A percentile compares a stretch with the other conserved stretches of the same genome.
These are phyloP conservation scores for Eudorina sp. DNA, from an alignment of 139 green algal genomes.

Conservation along the genomic window DNA sequence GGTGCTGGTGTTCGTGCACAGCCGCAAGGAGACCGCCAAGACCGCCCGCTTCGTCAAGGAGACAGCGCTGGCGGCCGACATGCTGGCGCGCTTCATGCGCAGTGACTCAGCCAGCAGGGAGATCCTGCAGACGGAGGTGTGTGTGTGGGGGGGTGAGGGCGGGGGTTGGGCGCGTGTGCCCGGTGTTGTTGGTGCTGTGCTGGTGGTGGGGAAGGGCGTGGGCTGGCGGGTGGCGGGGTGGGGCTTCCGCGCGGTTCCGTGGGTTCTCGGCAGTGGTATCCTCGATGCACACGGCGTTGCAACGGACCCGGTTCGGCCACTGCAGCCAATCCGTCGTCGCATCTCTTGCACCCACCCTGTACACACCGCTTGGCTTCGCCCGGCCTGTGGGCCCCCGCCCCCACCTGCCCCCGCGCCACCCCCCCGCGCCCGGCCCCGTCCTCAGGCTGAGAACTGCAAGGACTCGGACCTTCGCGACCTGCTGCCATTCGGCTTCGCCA, in stretches of 20 bases:
- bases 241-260: no score
- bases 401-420: not conserved
- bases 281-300: no score
- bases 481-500: conserved; percentile 96
- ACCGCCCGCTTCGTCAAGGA: conserved; percentile 94
- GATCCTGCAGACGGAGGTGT: conserved; percentile 78
- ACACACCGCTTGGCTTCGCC: no score
- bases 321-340: no score
- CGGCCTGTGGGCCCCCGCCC: not conserved
- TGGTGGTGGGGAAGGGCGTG: no score
- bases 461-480: conserved; percentile 90
- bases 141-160: not conserved
- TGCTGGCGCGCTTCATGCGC: conserved; percentile 82
- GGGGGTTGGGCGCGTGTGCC: no score
- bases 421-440: conserved; percentile 2
- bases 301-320: no score
- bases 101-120: conserved; percentile 87
- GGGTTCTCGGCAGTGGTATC: no score
- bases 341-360: no score
- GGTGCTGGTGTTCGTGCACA: conserved; percentile 98
- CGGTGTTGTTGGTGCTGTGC: no score
- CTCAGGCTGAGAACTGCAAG: conserved; percentile 91
- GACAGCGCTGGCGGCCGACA: conserved; percentile 82
- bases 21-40: conserved; percentile 98
- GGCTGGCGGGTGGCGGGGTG: no score